Base-by-base conservation (phyloP, 441 rosid genomes). In the Flueggea neowawraea region DNA sequence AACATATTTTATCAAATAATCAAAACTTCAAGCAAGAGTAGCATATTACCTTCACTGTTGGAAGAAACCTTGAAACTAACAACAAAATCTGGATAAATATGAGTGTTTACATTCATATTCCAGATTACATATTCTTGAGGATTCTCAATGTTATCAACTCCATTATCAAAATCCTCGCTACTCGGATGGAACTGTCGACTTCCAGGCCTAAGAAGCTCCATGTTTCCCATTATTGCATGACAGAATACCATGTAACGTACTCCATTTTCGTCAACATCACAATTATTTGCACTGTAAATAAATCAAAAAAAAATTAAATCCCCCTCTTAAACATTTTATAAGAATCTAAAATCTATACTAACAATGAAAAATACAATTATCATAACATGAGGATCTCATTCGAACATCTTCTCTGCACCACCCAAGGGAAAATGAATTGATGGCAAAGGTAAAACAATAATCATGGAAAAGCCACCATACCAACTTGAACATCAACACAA, bases 181-280 rank as follows among this genome's bases (percentile, higher is more conserved):
- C 94, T 85, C 52, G 98, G 90, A 75, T 82, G 84, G 54, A 67
- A 75, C 64, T 83, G 90, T 6, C 58, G 75, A 58, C 81, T 80
- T 66, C 89, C 96, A 64, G 79, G 80, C 53, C 65, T 61, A 55
- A 90, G 78, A 69, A 55, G 81, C 80, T 92, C 99, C 91, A 87
- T 86, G n/a, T 82, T 87, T 64, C 98, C 99, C 98, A 90, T 75
- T 73, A 95, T 90, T 67, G 92, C 96, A 70, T 91, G 94, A 68
- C 98, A 92, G 28, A 87, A 75, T 54, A 89, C 73, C 81, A 95
- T 73, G 75, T 85, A 77, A 10, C 68, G 82, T 31, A 82, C 75
- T 44, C 89, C 96, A 61, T 86, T 90, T 87, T 92, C 97, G 74
- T 95, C 97, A 86, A 78, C 74, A 92, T 95, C 99, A 83, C 89